Evolutionary conservation across 345 rosid species (phyloP).

Genomic region (Dovyalis caffra): DNA sequence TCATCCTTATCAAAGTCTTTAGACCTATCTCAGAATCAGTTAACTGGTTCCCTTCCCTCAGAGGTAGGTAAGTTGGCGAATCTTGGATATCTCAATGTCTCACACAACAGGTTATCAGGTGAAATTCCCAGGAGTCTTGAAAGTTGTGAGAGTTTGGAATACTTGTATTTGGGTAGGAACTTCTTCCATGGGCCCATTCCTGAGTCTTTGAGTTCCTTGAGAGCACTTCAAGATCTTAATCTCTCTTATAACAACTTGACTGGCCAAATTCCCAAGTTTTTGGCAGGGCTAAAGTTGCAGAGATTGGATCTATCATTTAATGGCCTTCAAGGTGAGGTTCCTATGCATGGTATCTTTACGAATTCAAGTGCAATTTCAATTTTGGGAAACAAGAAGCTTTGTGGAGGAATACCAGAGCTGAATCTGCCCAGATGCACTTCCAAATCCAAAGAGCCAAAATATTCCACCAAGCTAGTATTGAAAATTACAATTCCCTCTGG

Average conservation of each 20-base stretch:
- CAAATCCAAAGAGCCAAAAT: not conserved
- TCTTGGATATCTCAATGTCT: not conserved
- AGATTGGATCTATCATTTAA: not conserved
- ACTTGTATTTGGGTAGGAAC: not conserved
- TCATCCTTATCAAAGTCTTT: not conserved
- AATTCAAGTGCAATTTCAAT: no score
- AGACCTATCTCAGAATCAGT: not conserved
- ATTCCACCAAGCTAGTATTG: not conserved
- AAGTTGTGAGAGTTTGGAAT: not conserved
- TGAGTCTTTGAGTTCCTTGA: no score
- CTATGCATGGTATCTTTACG: no score
- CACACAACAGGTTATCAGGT: slow-evolving; percentile 5
- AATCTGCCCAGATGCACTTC: not conserved
- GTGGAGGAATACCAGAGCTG: slow-evolving; percentile 5
- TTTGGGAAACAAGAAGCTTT: no score
- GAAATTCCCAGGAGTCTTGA: not conserved
- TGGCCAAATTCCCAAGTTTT: not conserved
- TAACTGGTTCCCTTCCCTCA: not conserved
- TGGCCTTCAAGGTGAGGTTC: not conserved
- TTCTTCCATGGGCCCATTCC: no score
- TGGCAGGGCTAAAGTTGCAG: not conserved
- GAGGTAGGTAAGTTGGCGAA: not conserved
- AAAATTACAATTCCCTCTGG: not conserved
- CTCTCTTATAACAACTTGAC: no score
- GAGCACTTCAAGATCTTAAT: no score